These are phyloP conservation scores for Monosporascus ibericus DNA, from an alignment of 2,329 filamentous ascomycete species.

Conservation along the genomic window DNA sequence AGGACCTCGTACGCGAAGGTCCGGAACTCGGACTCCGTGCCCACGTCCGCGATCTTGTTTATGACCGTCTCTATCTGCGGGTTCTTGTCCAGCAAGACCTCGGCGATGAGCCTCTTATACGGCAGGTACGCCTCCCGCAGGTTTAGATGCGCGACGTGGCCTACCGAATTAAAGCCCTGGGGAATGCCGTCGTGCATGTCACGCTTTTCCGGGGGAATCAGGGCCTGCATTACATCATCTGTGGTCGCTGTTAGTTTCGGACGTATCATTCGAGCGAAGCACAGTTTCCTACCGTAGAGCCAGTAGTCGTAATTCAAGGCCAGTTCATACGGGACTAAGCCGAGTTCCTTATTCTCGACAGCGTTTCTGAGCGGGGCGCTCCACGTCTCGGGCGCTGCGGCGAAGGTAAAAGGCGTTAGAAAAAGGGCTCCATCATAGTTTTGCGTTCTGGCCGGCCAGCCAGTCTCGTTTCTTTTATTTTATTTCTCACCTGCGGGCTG, in stretches of 20 bases:
- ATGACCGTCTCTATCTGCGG: constrained; percentile 78
- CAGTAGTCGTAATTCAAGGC: constrained; percentile 79
- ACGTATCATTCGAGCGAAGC: background rate
- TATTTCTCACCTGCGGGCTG: constrained; percentile 42
- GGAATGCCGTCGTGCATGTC: constrained; percentile 69
- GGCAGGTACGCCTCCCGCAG: constrained; percentile 75
- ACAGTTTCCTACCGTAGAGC: constrained; percentile 59
- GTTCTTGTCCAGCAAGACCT: constrained; percentile 89
- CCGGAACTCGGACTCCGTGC: constrained; percentile 75
- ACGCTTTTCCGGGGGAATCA: constrained; percentile 74
- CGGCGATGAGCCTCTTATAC: constrained; percentile 79
- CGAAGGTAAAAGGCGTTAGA: background rate
- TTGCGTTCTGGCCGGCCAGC: background rate
- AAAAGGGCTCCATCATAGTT: background rate
- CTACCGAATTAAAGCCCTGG: constrained; percentile 79
- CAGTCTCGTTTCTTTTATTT: background rate
- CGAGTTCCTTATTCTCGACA: constrained; percentile 61
- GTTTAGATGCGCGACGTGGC: constrained; percentile 91
- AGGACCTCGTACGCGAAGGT: constrained; percentile 93
- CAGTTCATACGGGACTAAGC: constrained; percentile 69
- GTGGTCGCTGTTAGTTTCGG: background rate
- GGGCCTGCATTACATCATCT: constrained; percentile 77
- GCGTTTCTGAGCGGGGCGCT: constrained; percentile 63
- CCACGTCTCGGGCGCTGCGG: constrained; percentile 66
- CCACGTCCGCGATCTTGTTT: constrained; percentile 90